Evolutionary conservation across 1,139 yeast genomes (phyloP), one percentile per base, ranked within the genome.

Genomic region (Komagataea norvegica): DNA sequence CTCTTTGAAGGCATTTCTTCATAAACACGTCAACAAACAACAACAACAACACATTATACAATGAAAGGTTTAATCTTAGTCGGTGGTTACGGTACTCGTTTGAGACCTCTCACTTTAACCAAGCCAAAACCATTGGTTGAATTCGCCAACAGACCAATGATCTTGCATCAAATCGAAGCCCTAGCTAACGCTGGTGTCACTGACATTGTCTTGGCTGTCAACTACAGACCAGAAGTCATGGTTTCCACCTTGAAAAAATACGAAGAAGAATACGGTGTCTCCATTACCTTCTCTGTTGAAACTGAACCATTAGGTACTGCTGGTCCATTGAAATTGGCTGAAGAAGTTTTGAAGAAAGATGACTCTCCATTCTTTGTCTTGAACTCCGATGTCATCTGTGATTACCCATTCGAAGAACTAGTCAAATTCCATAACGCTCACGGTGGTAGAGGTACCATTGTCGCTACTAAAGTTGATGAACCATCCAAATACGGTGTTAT

Each of bases 81-180:
- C 58, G 98, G 98, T 62, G 98, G 98, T 66, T 91, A 88, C 74
- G 99, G 99, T 75, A 91, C 99, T 61, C 93, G 99, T 73, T 84
- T 91, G 73, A 89, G 99, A 78, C 99, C 99, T 48, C 76, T 91
- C 59, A 93, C 99, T 46, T 75, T 93, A 59, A 89, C 98, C 42
- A 77, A 85, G 52, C 99, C 99, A 65, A 93, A 93, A 72, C 99
- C 99, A 38, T 76, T 93, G 67, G 98, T 93, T 49, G 99, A 93
- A 70, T 91, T 91, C 59, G 98, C 88, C 64, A 91, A 91, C 84
- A 85, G 93, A 72, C 97, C 98, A 59, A 84, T 84, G 93, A 84
- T 84, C 57, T 73, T 87, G 59, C 98, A 93, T 67, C 99, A 93
- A 72, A 88, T 93, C 61, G 97, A 91, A 72, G 96, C 97, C 38